These are phyloP conservation scores for Aureobasidium zeae DNA, from an alignment of 2,329 filamentous ascomycete species.

Conservation along the genomic window DNA sequence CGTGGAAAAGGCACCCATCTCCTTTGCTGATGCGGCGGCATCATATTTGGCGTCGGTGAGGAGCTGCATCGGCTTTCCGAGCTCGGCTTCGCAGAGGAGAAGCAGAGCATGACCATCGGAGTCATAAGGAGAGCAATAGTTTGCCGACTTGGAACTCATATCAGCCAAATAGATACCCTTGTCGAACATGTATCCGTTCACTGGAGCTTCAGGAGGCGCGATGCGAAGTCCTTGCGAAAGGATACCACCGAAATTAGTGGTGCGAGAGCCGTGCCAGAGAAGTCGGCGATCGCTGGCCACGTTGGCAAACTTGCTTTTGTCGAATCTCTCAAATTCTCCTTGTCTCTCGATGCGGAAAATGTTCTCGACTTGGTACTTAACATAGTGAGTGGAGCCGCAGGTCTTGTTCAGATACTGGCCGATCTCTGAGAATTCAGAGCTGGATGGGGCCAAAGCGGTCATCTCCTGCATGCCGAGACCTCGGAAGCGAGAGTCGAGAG, in stretches of 20 bases:
- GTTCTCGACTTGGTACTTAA: constrained; percentile 54
- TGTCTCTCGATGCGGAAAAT: constrained; percentile 76
- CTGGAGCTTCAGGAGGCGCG: constrained; percentile 73
- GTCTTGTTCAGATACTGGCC: constrained; percentile 58
- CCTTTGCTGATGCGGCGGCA: constrained; percentile 55
- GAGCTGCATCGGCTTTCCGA: constrained; percentile 65
- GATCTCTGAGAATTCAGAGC: constrained; percentile 57
- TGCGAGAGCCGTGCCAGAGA: constrained; percentile 79
- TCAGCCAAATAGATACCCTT: constrained; percentile 76
- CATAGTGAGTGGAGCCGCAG: constrained; percentile 56
- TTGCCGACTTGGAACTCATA: constrained; percentile 72
- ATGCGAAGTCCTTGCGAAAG: constrained; percentile 83
- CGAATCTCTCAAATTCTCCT: constrained; percentile 62
- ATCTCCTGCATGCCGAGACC: constrained; percentile 68
- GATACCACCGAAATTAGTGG: constrained; percentile 80
- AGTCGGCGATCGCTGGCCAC: constrained; percentile 58
- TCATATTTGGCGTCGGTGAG: constrained; percentile 49
- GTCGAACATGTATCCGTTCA: constrained; percentile 59
- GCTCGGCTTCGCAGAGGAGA: constrained; percentile 74
- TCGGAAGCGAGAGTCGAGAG: constrained; percentile 63
- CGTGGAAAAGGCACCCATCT: constrained; percentile 54
- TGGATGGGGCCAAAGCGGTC: constrained; percentile 52
- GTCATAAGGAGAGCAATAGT: constrained; percentile 52
- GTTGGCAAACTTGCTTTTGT: constrained; percentile 45
- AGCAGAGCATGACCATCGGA: constrained; percentile 65